Conservation (phyloP, 208 protist species). For the Trypanosoma rangeli region DNA sequence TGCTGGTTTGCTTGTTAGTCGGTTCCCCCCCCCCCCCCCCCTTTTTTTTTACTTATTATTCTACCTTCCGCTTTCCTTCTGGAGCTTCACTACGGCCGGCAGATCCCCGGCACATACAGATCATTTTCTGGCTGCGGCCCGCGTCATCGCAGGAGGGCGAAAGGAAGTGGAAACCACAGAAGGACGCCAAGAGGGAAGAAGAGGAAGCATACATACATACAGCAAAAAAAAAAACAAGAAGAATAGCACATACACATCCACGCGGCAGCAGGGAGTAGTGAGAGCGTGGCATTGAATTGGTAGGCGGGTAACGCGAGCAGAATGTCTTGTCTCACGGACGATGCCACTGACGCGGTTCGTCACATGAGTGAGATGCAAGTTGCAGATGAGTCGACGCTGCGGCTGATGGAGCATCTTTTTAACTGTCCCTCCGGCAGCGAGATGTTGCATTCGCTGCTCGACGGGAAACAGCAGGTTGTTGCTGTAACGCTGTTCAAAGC, state of each 20-base stretch:
- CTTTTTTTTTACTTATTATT: background rate
- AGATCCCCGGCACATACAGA: too few relatives aligned
- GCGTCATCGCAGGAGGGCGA: background rate
- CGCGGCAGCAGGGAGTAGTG: background rate
- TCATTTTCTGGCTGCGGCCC: background rate
- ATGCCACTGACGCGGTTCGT: slow-evolving; percentile 63
- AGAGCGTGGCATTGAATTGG: background rate
- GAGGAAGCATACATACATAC: background rate
- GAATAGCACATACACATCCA: slow-evolving; percentile 7
- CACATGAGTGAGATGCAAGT: slow-evolving; percentile 68
- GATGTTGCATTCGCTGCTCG: slow-evolving; percentile 55
- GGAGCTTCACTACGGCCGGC: too few relatives aligned
- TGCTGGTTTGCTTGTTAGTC: background rate
- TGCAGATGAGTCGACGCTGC: slow-evolving; percentile 56
- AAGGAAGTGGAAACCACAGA: background rate
- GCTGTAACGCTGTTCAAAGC: slow-evolving; percentile 63
- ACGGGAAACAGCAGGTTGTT: slow-evolving; percentile 50
- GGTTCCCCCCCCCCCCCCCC: background rate
- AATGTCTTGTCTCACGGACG: slow-evolving; percentile 68
- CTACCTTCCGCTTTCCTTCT: background rate
- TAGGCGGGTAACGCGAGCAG: background rate
- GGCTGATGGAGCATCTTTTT: slow-evolving; percentile 80
- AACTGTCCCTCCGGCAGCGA: slow-evolving; percentile 53
- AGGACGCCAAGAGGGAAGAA: background rate
- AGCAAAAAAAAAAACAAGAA: background rate